Base-by-base conservation (phyloP, 83 land plant genomes). In the Thuja plicata region DNA sequence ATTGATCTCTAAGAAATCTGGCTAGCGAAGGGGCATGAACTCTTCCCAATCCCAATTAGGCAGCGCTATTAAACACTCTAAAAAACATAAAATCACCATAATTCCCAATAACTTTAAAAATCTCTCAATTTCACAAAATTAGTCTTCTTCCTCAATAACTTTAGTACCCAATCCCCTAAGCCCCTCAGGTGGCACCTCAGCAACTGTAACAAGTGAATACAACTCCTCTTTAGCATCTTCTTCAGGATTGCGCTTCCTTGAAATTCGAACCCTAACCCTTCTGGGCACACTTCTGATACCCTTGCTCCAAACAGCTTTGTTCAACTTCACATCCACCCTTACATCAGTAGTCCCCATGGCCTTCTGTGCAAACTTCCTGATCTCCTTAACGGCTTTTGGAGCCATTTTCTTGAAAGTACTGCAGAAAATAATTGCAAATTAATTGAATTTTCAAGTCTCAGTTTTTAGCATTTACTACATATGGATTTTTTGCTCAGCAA, bases 101-200 rank as follows among this genome's bases (percentile, higher is more conserved):
- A 7, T 66, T 66, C n/a, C 27, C 32, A 66, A 27, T 8, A 8
- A 24, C 73, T 32, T 24, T 27, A 27, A 54, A 27, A 27, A 7
- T 27, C 73, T 66, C 73, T 66, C 70, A 66, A 66, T 6, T 66
- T 66, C 73, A 66, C 73, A 66, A 66, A 66, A 66, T 91, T 86
- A 92, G 80, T 93, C 95, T 27, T 89, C 95, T 40, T 93, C 95
- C 27, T 93, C 95, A 50, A 93, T 87, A 79, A 91, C 86, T 90
- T 93, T 93, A 78, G 95, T 93, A 40, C 92, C 95, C 86, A 93
- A 40, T 3, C 93, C 93, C 62, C 82, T 91, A 15, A 92, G 46
- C 32, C 95, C 95, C 89, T 93, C 95, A 11, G 95, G 85, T 54
- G 95, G 95, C 71, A 93, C 89, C 84, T 93, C 95, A 0, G 93